Conservation (phyloP, 2,329 filamentous ascomycete species). For the Beauveria sp. region DNA sequence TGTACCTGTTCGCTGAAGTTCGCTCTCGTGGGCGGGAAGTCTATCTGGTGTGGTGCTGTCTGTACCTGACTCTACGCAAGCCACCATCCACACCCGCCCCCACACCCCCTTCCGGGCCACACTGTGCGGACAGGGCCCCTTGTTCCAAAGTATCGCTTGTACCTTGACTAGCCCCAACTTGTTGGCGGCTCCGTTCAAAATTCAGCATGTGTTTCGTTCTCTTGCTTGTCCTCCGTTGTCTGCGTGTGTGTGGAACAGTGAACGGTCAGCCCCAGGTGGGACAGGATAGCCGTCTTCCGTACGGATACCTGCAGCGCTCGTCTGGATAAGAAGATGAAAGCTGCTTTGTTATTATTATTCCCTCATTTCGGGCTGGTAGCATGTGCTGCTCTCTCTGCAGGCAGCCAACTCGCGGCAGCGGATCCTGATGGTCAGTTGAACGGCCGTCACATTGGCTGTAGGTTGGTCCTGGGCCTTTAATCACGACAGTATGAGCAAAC, state of each 20-base stretch:
- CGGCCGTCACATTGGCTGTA: not conserved
- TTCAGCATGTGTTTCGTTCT: not conserved
- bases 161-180: conserved; percentile 3
- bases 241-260: conserved; percentile 1
- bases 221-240: not conserved
- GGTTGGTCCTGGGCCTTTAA: not conserved
- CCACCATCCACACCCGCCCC: not conserved
- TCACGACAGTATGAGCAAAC: not conserved
- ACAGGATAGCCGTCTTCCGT: not conserved
- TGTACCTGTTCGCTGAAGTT: not conserved
- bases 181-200: not conserved
- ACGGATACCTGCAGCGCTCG: not conserved
- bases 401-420: not conserved
- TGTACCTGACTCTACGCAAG: conserved; percentile 9
- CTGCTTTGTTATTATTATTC: not conserved
- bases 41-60: conserved; percentile 2
- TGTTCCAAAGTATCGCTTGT: conserved; percentile 1
- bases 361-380: not conserved
- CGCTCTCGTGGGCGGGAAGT: not conserved
- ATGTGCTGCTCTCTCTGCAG: not conserved
- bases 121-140: conserved; percentile 4
- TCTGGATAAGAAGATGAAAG: not conserved
- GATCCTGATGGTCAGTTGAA: not conserved
- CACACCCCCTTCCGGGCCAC: conserved; percentile 6
- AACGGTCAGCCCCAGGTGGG: not conserved